These are phyloP conservation scores for Polygonum maritimum DNA, from an alignment of 148 eudicot genomes.

Conservation along the genomic window DNA sequence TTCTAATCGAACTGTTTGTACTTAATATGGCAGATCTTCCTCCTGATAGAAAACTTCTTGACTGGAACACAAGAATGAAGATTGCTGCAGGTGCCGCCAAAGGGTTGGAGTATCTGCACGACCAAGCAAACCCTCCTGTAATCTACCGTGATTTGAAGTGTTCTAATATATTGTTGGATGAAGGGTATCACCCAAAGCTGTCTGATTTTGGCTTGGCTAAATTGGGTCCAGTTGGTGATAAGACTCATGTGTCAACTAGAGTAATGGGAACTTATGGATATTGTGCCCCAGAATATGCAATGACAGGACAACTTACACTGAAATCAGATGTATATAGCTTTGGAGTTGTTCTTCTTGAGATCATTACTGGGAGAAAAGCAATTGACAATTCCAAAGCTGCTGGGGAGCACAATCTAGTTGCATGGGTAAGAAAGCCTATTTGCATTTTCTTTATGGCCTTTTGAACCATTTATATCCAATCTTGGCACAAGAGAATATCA, in stretches of 20 bases:
- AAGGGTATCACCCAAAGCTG: constrained; percentile 45
- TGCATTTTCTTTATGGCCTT: not conserved
- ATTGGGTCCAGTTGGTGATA: constrained; percentile 54
- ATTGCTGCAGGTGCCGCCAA: constrained; percentile 59
- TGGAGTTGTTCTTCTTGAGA: constrained; percentile 59
- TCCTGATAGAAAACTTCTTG: constrained; percentile 40
- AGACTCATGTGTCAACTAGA: constrained; percentile 54
- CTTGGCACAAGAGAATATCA: not conserved
- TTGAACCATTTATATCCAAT: not conserved
- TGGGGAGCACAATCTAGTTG: constrained; percentile 48
- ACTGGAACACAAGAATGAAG: constrained; percentile 63
- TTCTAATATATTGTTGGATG: constrained; percentile 50
- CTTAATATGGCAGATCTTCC: constrained; percentile 26
- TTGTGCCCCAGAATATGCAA: constrained; percentile 59
- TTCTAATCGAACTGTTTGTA: not conserved
- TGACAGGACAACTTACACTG: constrained; percentile 59
- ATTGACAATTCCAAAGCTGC: constrained; percentile 39
- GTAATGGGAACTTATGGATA: constrained; percentile 67
- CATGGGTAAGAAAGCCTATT: constrained; percentile 33
- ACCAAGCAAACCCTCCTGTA: constrained; percentile 52
- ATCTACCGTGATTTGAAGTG: constrained; percentile 56
- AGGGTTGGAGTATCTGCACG: constrained; percentile 58
- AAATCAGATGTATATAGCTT: constrained; percentile 62
- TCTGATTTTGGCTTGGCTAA: constrained; percentile 65
- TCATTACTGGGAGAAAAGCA: constrained; percentile 52